Conservation (phyloP, 805 yeast genomes). For the Zygotorulaspora florentina region DNA sequence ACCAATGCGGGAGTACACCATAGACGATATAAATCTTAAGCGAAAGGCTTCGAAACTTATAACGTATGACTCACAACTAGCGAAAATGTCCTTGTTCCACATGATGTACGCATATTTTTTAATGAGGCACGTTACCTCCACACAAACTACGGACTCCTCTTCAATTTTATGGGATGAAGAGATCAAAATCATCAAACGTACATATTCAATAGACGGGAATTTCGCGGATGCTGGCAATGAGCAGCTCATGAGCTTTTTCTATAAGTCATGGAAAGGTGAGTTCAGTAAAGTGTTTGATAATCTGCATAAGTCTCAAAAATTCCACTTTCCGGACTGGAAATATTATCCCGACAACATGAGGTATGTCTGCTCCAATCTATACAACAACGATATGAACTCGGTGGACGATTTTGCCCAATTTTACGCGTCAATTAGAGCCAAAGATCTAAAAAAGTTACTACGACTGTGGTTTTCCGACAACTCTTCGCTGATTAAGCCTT, state of each 20-base stretch:
- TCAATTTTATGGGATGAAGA: slow-evolving; percentile 18
- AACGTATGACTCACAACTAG: slow-evolving; percentile 16
- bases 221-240: neutral
- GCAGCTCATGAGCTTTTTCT: slow-evolving; percentile 16
- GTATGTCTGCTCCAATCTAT: slow-evolving; percentile 17
- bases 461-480: slow-evolving; percentile 32
- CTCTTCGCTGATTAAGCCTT: slow-evolving; percentile 13
- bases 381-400: slow-evolving; percentile 21
- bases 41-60: slow-evolving; percentile 9
- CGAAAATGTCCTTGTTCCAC: slow-evolving; percentile 28
- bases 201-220: neutral
- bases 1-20: slow-evolving; percentile 7
- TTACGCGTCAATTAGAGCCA: slow-evolving; percentile 16
- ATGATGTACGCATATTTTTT: slow-evolving; percentile 29
- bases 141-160: neutral
- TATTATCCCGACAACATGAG: slow-evolving; percentile 22
- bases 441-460: slow-evolving; percentile 19
- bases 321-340: slow-evolving; percentile 28
- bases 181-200: slow-evolving; percentile 6
- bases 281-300: slow-evolving; percentile 12
- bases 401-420: slow-evolving; percentile 24
- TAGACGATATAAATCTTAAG: slow-evolving; percentile 3
- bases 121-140: slow-evolving; percentile 17
- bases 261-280: slow-evolving; percentile 25
- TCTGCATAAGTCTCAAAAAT: slow-evolving; percentile 20